A percentile compares a stretch with the other conserved stretches of the same genome.
Evolutionary conservation across 495 filamentous ascomycete genomes (phyloP).

Genomic region (Hypoxylon fuscum): DNA sequence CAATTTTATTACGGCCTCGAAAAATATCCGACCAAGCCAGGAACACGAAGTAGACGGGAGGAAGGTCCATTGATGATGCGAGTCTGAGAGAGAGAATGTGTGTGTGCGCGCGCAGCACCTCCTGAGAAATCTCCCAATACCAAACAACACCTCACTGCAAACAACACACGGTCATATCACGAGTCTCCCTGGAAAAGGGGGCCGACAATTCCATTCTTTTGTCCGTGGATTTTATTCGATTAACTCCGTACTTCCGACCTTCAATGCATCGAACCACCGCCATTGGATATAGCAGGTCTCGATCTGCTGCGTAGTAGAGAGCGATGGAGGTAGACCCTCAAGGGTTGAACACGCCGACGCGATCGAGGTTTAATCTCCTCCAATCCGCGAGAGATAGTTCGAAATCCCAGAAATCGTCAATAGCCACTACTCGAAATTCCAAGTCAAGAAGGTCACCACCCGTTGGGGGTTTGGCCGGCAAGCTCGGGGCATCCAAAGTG

Average conservation of each 20-base stretch:
- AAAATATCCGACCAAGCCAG: slow-evolving; percentile 25
- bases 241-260: slow-evolving; percentile 17
- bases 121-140: slow-evolving; percentile 8
- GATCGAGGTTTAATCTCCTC: slow-evolving; percentile 37
- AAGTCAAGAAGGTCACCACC: slow-evolving; percentile 36
- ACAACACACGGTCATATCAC: neutral
- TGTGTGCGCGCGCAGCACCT: slow-evolving; percentile 17
- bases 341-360: slow-evolving; percentile 32
- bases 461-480: slow-evolving; percentile 17
- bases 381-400: slow-evolving; percentile 27
- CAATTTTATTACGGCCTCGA: slow-evolving; percentile 15
- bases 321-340: slow-evolving; percentile 42
- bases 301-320: slow-evolving; percentile 45
- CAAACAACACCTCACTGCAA: no score
- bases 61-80: slow-evolving; percentile 8
- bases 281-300: slow-evolving; percentile 35
- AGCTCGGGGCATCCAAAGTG: slow-evolving; percentile 40
- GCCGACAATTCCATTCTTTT: slow-evolving; percentile 2
- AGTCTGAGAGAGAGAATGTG: slow-evolving; percentile 14
- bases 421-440: slow-evolving; percentile 20
- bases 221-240: slow-evolving; percentile 20
- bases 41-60: slow-evolving; percentile 22
- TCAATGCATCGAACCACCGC: slow-evolving; percentile 42
- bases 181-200: slow-evolving; percentile 2
- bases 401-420: slow-evolving; percentile 31